Evolutionary conservation across 805 yeast genomes (phyloP).

Genomic region (Millerago galiae): DNA sequence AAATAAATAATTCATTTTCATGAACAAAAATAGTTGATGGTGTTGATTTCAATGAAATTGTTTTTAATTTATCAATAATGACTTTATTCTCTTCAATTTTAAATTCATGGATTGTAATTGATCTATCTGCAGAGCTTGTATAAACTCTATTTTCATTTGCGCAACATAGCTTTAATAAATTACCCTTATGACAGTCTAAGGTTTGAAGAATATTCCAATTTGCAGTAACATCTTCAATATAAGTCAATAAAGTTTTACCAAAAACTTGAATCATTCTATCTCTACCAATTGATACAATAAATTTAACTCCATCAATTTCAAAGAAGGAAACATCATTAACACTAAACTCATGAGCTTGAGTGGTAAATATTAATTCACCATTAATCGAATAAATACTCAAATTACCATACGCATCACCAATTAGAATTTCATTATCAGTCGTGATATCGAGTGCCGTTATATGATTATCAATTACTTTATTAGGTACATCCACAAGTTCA

Average conservation of each 20-base stretch:
- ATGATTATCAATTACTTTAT: constrained; percentile 33
- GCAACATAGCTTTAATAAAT: constrained; percentile 33
- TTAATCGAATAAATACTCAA: constrained; percentile 17
- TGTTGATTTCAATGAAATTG: constrained; percentile 44
- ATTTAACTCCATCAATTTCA: constrained; percentile 21
- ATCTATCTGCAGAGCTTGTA: constrained; percentile 58
- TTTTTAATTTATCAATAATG: constrained; percentile 33
- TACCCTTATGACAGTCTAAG: constrained; percentile 51
- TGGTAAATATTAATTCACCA: constrained; percentile 20
- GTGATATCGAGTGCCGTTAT: constrained; percentile 36
- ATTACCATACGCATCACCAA: constrained; percentile 49
- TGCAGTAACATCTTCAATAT: constrained; percentile 15
- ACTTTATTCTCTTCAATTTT: constrained; percentile 19
- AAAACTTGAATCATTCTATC: constrained; percentile 61
- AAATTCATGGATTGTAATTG: constrained; percentile 45
- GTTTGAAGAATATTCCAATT: constrained; percentile 55
- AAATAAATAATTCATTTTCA: constrained; percentile 37
- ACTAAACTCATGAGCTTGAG: constrained; percentile 46
- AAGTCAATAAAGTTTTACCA: constrained; percentile 11
- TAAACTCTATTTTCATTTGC: constrained; percentile 28
- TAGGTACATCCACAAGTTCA: constrained; percentile 19
- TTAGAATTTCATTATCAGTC: constrained; percentile 23
- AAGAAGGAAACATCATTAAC: constrained; percentile 40
- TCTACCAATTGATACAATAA: constrained; percentile 44
- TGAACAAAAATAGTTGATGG: constrained; percentile 37